phyloP scores from a whole-genome alignment of 441 rosid genomes.

The Croton setiger region DNA sequence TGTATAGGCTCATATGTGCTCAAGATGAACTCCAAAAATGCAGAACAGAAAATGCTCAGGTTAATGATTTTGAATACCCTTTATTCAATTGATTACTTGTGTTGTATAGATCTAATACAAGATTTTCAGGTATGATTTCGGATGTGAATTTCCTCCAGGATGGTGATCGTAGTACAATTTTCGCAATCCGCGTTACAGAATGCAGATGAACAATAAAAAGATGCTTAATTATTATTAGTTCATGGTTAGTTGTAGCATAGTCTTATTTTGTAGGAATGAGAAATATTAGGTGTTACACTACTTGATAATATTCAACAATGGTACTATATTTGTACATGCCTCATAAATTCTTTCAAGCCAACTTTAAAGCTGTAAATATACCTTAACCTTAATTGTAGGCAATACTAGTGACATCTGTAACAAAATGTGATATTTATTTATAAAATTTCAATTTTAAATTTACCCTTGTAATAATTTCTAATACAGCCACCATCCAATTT shows the following conservation, averaged over 20 bases:
- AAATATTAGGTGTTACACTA: not conserved
- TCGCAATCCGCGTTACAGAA: not conserved
- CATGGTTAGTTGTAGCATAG: slow-evolving; percentile 10
- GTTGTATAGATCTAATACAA: slow-evolving; percentile 12
- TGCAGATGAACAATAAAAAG: not conserved
- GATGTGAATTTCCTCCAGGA: slow-evolving; percentile 9
- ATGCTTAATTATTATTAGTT: slow-evolving; percentile 4
- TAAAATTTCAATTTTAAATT: too few relatives aligned
- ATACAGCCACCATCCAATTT: too few relatives aligned
- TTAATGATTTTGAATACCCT: slow-evolving; percentile 19
- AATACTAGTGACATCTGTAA: not conserved
- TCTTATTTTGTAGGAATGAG: slow-evolving; percentile 17
- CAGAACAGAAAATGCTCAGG: slow-evolving; percentile 76
- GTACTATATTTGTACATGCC: slow-evolving; percentile 14
- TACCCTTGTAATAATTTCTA: too few relatives aligned
- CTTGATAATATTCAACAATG: slow-evolving; percentile 12
- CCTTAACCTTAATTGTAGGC: not conserved
- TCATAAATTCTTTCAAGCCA: slow-evolving; percentile 3
- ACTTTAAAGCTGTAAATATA: slow-evolving; percentile 12
- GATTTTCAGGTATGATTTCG: slow-evolving; percentile 41
- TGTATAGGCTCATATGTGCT: slow-evolving; percentile 65
- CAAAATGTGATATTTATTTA: too few relatives aligned
- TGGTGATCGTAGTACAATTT: slow-evolving; percentile 13
- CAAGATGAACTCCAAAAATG: slow-evolving; percentile 86
- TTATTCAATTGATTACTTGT: not conserved